Evolutionary conservation across 108 stramenopile species (phyloP), one percentile per base, ranked within the genome.

Genomic region (Cyclostephanos invisitatus): DNA sequence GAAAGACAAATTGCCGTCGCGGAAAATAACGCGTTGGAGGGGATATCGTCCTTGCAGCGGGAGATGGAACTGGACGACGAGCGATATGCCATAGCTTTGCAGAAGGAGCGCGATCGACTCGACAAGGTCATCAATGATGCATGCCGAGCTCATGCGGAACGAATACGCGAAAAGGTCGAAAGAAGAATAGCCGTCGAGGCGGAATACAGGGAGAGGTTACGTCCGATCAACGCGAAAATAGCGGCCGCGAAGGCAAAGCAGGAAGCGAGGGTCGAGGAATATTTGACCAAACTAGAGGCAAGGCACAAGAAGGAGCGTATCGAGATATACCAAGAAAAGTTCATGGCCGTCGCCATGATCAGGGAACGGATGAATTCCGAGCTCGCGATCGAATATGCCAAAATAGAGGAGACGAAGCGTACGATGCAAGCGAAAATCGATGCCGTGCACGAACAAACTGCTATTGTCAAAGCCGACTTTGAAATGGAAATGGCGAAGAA

Each of bases 231-330:
- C 22, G n/a, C 15, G 17, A 56, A 68, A 18, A 70, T 77, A n/a
- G 53, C 55, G 25, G 76, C 56, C 24, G 57, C 65, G 37, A 62
- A 66, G 69, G 36, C 54, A 7, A 77, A 77, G 50, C 63, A 51
- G 2, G 70, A 77, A 32, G 63, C 46, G 17, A 56, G 63, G 51
- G 53, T 54, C 22, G 21, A 54, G 53, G 53, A 54, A 54, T 54
- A 25, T 54, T 48, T 77, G 46, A 69, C 66, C 25, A 56, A 59
- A 40, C 25, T 77, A 12, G 76, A 77, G 58, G 55, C 58, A 47
- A 70, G 70, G 17, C 68, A 77, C 60, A 62, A 68, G 27, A 64
- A 69, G 60, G 69, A 77, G 50, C 76, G 76, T 40, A 70, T 70
- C 5, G 76, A 46, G 9, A 66, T 77, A 24, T 77, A 70, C 46